Base-by-base conservation (phyloP, 805 yeast genomes). In the Lachancea cidri region DNA sequence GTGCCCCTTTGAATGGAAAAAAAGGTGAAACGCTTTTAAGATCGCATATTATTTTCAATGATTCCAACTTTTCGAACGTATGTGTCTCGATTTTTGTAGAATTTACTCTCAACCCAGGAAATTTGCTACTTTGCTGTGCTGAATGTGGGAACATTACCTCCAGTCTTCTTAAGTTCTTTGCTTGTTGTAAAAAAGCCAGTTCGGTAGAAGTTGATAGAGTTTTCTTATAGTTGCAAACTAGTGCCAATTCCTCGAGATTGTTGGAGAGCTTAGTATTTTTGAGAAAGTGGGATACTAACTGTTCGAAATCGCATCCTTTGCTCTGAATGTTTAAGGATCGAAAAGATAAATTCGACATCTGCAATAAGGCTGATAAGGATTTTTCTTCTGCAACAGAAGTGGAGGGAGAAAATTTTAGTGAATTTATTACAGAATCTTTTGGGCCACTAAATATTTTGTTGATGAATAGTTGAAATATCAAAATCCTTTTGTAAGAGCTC, bases 31-130 rank as follows among this genome's bases (percentile, higher is more conserved):
- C 38, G 29, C 44, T 54, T 17, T 33, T 43, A 17, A 43, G 35
- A 30, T 52, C 53, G 43, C 62, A 58, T 17, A 52, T 48, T 20
- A 58, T 20, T 29, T 45, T 52, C n/a, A 56, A 33, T 3, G 55
- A 36, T 18, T 43, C 45, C n/a, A 57, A 38, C 15, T 48, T 27
- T 19, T 35, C 27, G 6, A 13, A 17, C 4, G n/a, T 19, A 14
- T 14, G n/a, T n/a, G 7, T 29, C 14, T 29, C 32, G n/a, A 29
- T 14, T 29, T 15, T 29, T 13, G 16, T 6, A 22, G 27, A 22
- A 7, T 22, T 7, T 11, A 11, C 27, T 22, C 11, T 22, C 27
- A 22, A 22, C 11, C 27, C 11, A 7, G 27, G 11, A 22, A n/a
- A n/a, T n/a, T 11, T 22, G 11, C 27, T 22, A 11, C 27, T 7